A percentile compares a stretch with the other conserved stretches of the same genome.
phyloP scores from a whole-genome alignment of 2,329 filamentous ascomycete genomes.

The Ophiostoma ulmi region DNA sequence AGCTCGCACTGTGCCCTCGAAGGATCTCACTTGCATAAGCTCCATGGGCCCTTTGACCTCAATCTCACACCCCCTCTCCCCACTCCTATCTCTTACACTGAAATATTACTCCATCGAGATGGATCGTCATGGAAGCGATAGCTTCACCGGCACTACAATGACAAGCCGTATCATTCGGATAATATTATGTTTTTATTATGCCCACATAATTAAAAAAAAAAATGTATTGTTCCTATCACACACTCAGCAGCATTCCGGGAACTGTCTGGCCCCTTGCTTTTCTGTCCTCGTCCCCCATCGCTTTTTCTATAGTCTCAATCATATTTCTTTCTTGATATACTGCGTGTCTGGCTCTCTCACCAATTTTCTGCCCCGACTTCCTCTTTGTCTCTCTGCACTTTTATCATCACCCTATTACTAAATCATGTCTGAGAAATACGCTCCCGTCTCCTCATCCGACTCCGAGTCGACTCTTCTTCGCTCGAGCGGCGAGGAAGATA shows the following conservation, averaged over 20 bases:
- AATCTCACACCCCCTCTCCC: not conserved
- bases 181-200: not conserved
- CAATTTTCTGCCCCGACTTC: not conserved
- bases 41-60: not conserved
- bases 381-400: not conserved
- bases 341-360: not conserved
- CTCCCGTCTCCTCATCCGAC: not conserved
- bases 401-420: not conserved
- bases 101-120: not conserved
- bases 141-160: not conserved
- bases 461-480: slow-evolving; percentile 8
- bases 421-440: slow-evolving; percentile 3
- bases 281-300: not conserved
- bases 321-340: not conserved
- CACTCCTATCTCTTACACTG: not conserved
- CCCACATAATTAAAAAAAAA: not conserved
- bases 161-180: not conserved
- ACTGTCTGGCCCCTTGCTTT: not conserved
- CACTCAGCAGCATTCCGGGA: not conserved
- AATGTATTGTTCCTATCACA: not conserved
- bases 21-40: slow-evolving; percentile 6
- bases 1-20: not conserved
- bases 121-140: not conserved
- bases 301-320: not conserved
- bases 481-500: not conserved